Evolutionary conservation across 768 basidiomycete genomes (phyloP), one percentile per base, ranked within the genome.

Genomic region (Psilocybe subaeruginosa): DNA sequence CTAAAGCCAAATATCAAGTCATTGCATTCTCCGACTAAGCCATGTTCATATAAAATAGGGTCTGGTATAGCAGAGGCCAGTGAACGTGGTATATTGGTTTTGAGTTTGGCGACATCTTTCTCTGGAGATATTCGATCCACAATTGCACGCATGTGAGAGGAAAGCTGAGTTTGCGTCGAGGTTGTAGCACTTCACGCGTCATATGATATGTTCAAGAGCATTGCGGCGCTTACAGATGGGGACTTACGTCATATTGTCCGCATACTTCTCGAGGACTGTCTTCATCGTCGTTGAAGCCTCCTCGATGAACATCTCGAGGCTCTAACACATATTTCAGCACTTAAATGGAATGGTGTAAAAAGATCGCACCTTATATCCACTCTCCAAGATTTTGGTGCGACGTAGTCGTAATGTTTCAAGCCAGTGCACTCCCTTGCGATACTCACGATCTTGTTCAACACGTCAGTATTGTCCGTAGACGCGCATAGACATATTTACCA

Each of bases 1-100:
- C 85, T 89, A 65, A 96, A 87, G 23, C 95, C 95, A 70, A 97
- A 97, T 35, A 96, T 91, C 27, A 97, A 75, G 73, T 96, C 94
- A 55, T 83, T 85, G 69, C 95, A 97, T 70, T 88, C 87, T 27
- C 95, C 95, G 27, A 97, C 90, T 62, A 82, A 79, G 58, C 85
- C 89, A 69, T 92, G 88, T 67, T 90, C 82, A 74, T 95, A 94
- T 67, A 92, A 76, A 39, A 88, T 80, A 11, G 87, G 88, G 61
- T 87, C 87, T 16, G 91, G 92, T 54, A 85, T 88, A 14, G 88
- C 81, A 30, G 82, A 82, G 3, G 85, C 81, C 54, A 93, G 73
- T 14, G 87, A 83, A 35, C 85, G 86, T 8, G 86, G 84, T 62
- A 89, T 86, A 58, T 80, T 75, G 6, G 81, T 73, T 37, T 82